Evolutionary conservation across 1,139 yeast genomes (phyloP), one percentile per base, ranked within the genome.

Genomic region (Suhomyces maxii): DNA sequence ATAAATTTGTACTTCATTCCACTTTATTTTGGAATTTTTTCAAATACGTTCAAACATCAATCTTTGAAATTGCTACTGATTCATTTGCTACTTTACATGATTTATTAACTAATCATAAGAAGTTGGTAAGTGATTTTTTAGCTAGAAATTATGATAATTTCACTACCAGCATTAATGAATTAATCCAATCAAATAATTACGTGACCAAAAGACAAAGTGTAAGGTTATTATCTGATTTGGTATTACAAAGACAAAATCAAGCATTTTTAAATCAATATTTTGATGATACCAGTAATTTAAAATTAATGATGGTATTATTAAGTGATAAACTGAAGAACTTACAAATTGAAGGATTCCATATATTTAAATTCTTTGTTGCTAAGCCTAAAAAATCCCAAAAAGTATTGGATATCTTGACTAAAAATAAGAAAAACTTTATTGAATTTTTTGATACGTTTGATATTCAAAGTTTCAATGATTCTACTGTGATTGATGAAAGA

Each of bases 121-220:
- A 76, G 55, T 62, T 86, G 31, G 89, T 87, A 0, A 73, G 87
- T 5, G 89, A 83, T 43, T 91, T 89, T 58, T 77, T 90, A 56
- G 60, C 76, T 59, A 66, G 62, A 8, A 80, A 84, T 57, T 74
- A 82, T 48, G 77, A 72, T 2, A 59, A 60, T 32, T 89, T 93
- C 65, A 84, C 83, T 34, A 62, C 66, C 36, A 71, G 73, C 52
- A 84, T 89, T 55, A 89, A 88, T 63, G 74, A 74, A 50, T 69
- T 91, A 50, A 84, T 93, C 55, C 80, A 82, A 41, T 85, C 89
- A 42, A 80, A 81, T 23, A 90, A 88, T 64, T 93, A 93, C 64
- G 97, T 93, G 34, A 89, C 96, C 6, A 89, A 90, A 61, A 80
- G 99, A 51, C 99, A 93, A 66, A 84, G 95, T 40, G 83, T 90